Evolutionary conservation across 495 filamentous ascomycete species (phyloP).

Genomic region (Podospora appendiculata): DNA sequence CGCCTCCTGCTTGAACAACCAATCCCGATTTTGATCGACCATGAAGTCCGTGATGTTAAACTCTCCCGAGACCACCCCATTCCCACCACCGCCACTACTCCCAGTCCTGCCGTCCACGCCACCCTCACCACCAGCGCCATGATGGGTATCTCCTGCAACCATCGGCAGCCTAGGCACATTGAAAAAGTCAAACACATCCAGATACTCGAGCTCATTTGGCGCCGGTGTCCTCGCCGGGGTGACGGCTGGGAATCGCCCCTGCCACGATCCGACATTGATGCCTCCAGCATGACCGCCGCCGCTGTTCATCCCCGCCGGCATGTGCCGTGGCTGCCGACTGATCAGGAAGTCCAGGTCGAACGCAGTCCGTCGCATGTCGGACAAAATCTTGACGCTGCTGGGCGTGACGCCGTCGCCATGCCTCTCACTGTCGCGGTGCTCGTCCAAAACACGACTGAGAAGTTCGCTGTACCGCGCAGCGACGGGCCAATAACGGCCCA

Average conservation of each 20-base stretch:
- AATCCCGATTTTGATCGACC: slow-evolving; percentile 56
- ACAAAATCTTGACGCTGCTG: slow-evolving; percentile 74
- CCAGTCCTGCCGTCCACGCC: neutral
- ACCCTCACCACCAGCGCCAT: slow-evolving; percentile 20
- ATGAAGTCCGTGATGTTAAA: slow-evolving; percentile 62
- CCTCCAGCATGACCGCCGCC: neutral
- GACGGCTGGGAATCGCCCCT: slow-evolving; percentile 31
- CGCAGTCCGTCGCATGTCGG: slow-evolving; percentile 79
- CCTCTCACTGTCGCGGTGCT: slow-evolving; percentile 69
- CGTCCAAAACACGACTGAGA: slow-evolving; percentile 73
- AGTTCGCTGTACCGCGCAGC: slow-evolving; percentile 76
- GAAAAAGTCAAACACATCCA: slow-evolving; percentile 94
- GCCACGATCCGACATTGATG: slow-evolving; percentile 4
- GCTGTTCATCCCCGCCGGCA: slow-evolving; percentile 22
- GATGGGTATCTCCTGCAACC: too few species aligned
- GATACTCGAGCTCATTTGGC: slow-evolving; percentile 75
- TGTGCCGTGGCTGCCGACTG: slow-evolving; percentile 65
- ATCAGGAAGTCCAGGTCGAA: slow-evolving; percentile 86
- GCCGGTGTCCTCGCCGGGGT: slow-evolving; percentile 54
- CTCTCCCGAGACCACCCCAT: slow-evolving; percentile 27
- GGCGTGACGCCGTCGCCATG: slow-evolving; percentile 69
- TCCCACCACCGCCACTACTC: neutral
- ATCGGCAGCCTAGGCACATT: slow-evolving; percentile 71
- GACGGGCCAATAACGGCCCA: slow-evolving; percentile 78
- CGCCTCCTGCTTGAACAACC: slow-evolving; percentile 38